Percentiles rank a stretch among this genome's conserved stretches.
Conservation (phyloP, 345 rosid species). For the Raphanus raphanistrum region DNA sequence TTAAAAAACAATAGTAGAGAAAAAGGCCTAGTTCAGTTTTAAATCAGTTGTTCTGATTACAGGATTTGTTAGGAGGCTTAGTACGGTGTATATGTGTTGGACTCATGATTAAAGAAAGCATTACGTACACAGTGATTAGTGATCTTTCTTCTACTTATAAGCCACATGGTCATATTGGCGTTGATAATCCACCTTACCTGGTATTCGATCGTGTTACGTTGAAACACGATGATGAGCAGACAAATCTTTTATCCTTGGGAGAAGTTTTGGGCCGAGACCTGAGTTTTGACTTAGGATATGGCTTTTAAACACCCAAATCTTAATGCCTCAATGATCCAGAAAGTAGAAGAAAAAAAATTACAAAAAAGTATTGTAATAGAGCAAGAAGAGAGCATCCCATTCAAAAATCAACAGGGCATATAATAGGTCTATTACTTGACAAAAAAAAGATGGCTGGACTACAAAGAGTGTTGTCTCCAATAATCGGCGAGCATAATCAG, state of each 20-base stretch:
- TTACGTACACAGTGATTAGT: too few species aligned
- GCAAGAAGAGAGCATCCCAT: slow-evolving; percentile 6
- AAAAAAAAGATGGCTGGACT: slow-evolving; percentile 23
- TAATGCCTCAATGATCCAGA: too few species aligned
- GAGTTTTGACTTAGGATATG: background rate
- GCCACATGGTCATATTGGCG: background rate
- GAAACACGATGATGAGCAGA: background rate
- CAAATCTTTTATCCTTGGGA: background rate
- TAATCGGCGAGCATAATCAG: slow-evolving; percentile 8
- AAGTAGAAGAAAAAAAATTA: too few species aligned
- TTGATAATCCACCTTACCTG: background rate
- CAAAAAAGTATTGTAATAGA: background rate
- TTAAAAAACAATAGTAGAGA: too few species aligned
- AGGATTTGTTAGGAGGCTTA: too few species aligned
- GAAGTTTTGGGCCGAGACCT: background rate
- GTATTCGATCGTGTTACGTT: too few species aligned
- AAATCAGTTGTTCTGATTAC: too few species aligned
- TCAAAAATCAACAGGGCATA: slow-evolving; percentile 9
- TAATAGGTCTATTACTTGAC: background rate
- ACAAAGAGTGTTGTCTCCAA: slow-evolving; percentile 23
- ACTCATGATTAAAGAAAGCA: too few species aligned
- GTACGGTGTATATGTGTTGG: too few species aligned
- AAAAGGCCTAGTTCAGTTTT: too few species aligned
- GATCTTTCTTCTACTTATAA: too few species aligned
- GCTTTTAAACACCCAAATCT: too few species aligned